Evolutionary conservation across 495 filamentous ascomycete species (phyloP).

Genomic region (Neurospora pannonica): DNA sequence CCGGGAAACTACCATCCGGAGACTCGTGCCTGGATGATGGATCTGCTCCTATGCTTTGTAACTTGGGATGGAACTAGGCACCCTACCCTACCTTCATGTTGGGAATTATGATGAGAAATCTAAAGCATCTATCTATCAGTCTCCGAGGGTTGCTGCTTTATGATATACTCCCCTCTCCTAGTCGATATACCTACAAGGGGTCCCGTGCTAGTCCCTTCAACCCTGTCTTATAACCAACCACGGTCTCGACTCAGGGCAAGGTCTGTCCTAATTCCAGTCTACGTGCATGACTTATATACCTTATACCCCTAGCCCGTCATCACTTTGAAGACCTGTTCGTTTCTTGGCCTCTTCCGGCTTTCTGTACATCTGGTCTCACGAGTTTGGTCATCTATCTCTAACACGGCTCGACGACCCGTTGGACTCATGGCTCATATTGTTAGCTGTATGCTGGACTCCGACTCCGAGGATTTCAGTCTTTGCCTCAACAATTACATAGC

Average conservation of each 20-base stretch:
- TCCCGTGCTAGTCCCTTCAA: background rate
- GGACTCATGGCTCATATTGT: constrained; percentile 42
- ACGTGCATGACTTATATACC: constrained; percentile 22
- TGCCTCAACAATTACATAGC: constrained; percentile 39
- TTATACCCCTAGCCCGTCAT: constrained; percentile 18
- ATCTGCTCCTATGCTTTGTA: background rate
- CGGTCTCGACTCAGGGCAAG: constrained; percentile 13
- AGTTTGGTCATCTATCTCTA: constrained; percentile 23
- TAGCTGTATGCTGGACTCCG: constrained; percentile 32
- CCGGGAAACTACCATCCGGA: background rate
- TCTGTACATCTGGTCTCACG: constrained; percentile 4
- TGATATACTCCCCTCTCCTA: background rate
- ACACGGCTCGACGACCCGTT: constrained; percentile 17
- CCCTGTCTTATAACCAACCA: background rate
- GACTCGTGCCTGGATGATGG: background rate
- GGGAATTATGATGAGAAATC: background rate
- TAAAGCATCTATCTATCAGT: background rate
- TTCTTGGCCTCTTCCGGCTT: constrained; percentile 19
- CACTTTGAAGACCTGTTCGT: constrained; percentile 6
- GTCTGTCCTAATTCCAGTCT: constrained; percentile 6
- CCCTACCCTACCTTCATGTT: background rate
- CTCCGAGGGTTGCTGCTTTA: background rate
- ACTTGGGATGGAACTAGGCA: background rate
- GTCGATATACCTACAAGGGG: background rate
- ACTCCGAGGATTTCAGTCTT: constrained; percentile 23